phyloP scores from a whole-genome alignment of 768 basidiomycete genomes.

The Clitopilus hobsonii region DNA sequence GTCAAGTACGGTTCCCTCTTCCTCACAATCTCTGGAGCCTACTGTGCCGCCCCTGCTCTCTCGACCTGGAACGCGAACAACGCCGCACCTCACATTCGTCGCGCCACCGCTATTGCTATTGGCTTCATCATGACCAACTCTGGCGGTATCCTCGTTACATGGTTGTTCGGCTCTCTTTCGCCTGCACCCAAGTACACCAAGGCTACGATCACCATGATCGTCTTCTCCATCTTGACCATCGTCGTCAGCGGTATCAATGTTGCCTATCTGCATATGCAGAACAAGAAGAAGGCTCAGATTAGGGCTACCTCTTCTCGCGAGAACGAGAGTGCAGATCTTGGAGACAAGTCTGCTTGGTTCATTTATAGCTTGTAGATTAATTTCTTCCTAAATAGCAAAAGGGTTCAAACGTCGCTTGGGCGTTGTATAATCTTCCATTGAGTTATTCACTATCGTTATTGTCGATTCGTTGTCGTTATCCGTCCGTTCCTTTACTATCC shows the following conservation, averaged over 20 bases:
- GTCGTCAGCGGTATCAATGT: slow-evolving; percentile 33
- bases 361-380: slow-evolving; percentile 35
- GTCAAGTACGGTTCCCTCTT: slow-evolving; percentile 54
- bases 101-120: slow-evolving; percentile 56
- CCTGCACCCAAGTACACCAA: slow-evolving; percentile 43
- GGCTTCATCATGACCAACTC: slow-evolving; percentile 54
- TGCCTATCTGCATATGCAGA: slow-evolving; percentile 35
- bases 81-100: slow-evolving; percentile 47
- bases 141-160: slow-evolving; percentile 58
- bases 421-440: not conserved
- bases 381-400: not conserved
- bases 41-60: slow-evolving; percentile 48
- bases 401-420: not conserved
- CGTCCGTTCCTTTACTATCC: not conserved
- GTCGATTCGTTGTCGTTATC: not conserved
- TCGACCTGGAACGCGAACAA: slow-evolving; percentile 63
- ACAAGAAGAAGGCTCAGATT: slow-evolving; percentile 37
- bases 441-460: not conserved
- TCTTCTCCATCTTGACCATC: slow-evolving; percentile 34
- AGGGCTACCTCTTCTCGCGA: slow-evolving; percentile 23
- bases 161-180: slow-evolving; percentile 51
- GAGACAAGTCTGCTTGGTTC: slow-evolving; percentile 53
- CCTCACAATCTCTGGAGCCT: slow-evolving; percentile 47
- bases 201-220: slow-evolving; percentile 38
- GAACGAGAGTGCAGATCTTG: slow-evolving; percentile 36